These are phyloP conservation scores for Talaromyces sp. DNA, from an alignment of 2,329 filamentous ascomycete genomes.

Conservation along the genomic window DNA sequence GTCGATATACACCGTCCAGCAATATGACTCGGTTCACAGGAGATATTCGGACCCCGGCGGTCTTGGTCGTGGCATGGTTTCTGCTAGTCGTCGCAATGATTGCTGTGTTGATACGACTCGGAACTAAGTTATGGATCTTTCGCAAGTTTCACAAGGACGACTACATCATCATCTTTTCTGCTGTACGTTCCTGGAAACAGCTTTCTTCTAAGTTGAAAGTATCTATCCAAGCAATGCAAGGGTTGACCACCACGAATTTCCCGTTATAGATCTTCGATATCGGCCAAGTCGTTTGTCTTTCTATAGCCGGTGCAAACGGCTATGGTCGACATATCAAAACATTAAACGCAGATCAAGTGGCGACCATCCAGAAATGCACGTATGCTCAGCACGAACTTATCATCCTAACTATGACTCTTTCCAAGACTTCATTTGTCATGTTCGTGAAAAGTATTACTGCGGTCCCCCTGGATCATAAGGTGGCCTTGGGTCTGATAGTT, in stretches of 20 bases:
- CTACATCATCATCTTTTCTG: conserved; percentile 19
- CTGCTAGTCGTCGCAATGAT: conserved; percentile 23
- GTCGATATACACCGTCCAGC: conserved; percentile 22
- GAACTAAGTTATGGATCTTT: conserved; percentile 23
- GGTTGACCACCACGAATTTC: not conserved
- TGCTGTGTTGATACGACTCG: conserved; percentile 22
- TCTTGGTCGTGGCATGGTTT: conserved; percentile 26
- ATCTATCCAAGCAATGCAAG: not conserved
- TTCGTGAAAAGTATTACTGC: conserved; percentile 24
- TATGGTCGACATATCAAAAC: conserved; percentile 20
- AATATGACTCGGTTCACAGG: conserved; percentile 30
- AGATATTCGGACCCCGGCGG: conserved; percentile 31
- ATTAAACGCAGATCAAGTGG: conserved; percentile 12
- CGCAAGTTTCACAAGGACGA: conserved; percentile 23
- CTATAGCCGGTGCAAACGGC: conserved; percentile 21
- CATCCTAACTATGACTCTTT: conserved; percentile 20
- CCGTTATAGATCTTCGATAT: conserved; percentile 13
- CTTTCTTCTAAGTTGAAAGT: not conserved
- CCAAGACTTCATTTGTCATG: conserved; percentile 23
- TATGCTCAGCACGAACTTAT: conserved; percentile 24
- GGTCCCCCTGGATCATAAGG: conserved; percentile 16
- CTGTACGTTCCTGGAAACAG: conserved; percentile 15
- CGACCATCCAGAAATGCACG: conserved; percentile 21
- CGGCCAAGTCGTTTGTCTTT: conserved; percentile 22
- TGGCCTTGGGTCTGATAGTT: conserved; percentile 17